Evolutionary conservation across 2,329 filamentous ascomycete species (phyloP), one percentile per base, ranked within the genome.

Genomic region (Talaromyces sp.): DNA sequence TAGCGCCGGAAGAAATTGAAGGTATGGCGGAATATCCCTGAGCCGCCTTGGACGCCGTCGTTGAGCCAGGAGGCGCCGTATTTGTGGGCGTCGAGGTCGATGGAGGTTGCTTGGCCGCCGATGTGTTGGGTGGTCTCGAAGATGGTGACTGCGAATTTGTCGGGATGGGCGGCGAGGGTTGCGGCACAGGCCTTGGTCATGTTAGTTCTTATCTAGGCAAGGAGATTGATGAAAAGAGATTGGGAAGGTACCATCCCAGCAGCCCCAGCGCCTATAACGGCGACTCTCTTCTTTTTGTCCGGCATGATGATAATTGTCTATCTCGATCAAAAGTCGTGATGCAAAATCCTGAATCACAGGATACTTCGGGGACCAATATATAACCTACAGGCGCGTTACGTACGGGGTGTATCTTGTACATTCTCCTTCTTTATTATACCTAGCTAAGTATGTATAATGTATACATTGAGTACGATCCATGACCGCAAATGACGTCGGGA

Each of bases 131-230:
- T 83, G 71, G 81, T 77, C 67, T 89, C 87, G 25, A 90, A 79
- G 15, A 91, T 70, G 0, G 87, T 90, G 13, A 91, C 82, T 50
- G 87, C 83, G 77, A 89, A 91, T 68, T 84, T 85, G 43, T 89
- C 84, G 0, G 85, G 85, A 68, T 90, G 87, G 57, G 89, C 84
- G 56, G 87, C 83, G 33, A 91, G 82, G 35, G 89, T 88, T 35
- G 88, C 83, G 11, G 89, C 88, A 73, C 88, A 90, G 63, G 86
- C 86, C 87, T 84, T 37, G 35, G 10, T 37, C 35, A 37, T 37
- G 10, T 37, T 31, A 37, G 9, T 37, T 37, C 35, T 37, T 13
- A 37, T 13, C 35, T 37, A 37, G 13, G 11, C 8, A 37, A 37
- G 13, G 3, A 37, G 35, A 37, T 13, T 37, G 1, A 13, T 37